phyloP scores from a whole-genome alignment of 371 early-diverging fungal genomes.

The Mucor velutinosus region DNA sequence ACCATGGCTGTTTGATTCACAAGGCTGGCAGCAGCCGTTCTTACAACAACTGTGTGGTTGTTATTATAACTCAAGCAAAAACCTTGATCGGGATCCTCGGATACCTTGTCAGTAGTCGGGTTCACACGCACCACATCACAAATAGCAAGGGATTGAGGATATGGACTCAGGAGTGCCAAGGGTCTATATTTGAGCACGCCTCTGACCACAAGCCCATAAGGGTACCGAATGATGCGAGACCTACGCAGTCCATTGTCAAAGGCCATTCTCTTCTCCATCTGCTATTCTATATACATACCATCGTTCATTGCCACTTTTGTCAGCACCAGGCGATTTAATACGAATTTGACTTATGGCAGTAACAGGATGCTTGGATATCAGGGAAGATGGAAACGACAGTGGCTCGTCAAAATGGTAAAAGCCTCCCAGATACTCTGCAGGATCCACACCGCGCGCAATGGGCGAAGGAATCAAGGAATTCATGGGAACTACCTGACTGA shows the following conservation, averaged over 20 bases:
- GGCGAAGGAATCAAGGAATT: not conserved
- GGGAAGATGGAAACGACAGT: conserved; percentile 43
- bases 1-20: no score
- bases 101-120: conserved; percentile 41
- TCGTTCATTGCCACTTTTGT: conserved; percentile 52
- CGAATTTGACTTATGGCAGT: conserved; percentile 60
- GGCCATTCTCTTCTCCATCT: not conserved
- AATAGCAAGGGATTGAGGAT: conserved; percentile 38
- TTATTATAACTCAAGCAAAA: conserved; percentile 27
- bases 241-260: not conserved
- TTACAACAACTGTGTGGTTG: not conserved
- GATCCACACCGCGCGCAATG: conserved; percentile 34
- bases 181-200: conserved; percentile 65
- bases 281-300: conserved; percentile 29
- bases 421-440: conserved; percentile 63
- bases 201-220: conserved; percentile 66
- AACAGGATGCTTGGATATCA: conserved; percentile 23
- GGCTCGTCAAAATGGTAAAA: conserved; percentile 63
- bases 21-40: not conserved
- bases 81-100: conserved; percentile 43
- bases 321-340: conserved; percentile 65
- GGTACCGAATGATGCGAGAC: conserved; percentile 58
- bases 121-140: conserved; percentile 51
- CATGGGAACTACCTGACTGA: conserved; percentile 48
- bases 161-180: conserved; percentile 17